Conservation (phyloP, 768 basidiomycete genomes). For the Chlorophyllum brunneum region DNA sequence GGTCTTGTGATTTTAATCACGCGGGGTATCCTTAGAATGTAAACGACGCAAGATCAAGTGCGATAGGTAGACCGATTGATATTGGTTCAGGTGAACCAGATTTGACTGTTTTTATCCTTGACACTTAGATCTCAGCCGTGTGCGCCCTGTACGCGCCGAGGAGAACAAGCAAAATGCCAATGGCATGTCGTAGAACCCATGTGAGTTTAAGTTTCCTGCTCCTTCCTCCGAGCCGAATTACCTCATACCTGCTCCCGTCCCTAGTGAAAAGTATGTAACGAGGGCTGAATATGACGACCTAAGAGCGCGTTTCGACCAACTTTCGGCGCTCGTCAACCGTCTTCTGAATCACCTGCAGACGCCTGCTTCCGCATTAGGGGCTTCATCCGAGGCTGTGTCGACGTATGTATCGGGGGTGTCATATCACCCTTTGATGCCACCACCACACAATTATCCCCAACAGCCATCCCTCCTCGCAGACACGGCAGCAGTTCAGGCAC, state of each 20-base stretch:
- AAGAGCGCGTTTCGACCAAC: slow-evolving; percentile 56
- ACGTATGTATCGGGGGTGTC: slow-evolving; percentile 20
- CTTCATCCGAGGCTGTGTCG: slow-evolving; percentile 28
- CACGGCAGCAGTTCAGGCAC: slow-evolving; percentile 19
- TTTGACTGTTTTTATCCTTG: slow-evolving; percentile 20
- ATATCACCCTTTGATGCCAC: slow-evolving; percentile 33
- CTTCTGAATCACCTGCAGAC: slow-evolving; percentile 24
- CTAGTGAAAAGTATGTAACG: slow-evolving; percentile 77
- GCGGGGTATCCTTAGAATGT: slow-evolving; percentile 52
- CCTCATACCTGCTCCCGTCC: slow-evolving; percentile 17
- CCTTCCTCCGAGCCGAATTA: slow-evolving; percentile 18
- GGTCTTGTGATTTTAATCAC: slow-evolving; percentile 28
- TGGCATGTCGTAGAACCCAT: slow-evolving; percentile 82
- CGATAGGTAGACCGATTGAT: slow-evolving; percentile 55
- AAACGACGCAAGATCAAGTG: slow-evolving; percentile 87
- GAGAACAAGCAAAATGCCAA: slow-evolving; percentile 76
- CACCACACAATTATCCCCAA: slow-evolving; percentile 25
- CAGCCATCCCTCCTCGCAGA: slow-evolving; percentile 15
- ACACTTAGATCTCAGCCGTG: slow-evolving; percentile 68
- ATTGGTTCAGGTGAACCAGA: slow-evolving; percentile 14
- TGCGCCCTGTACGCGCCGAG: slow-evolving; percentile 74
- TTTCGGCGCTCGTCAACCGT: slow-evolving; percentile 54
- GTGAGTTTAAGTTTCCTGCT: slow-evolving; percentile 41
- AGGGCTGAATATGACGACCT: slow-evolving; percentile 76
- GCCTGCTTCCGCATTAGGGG: slow-evolving; percentile 24